Evolutionary conservation across 768 basidiomycete species (phyloP), one percentile per base, ranked within the genome.

Genomic region (Leccinellum luteum): DNA sequence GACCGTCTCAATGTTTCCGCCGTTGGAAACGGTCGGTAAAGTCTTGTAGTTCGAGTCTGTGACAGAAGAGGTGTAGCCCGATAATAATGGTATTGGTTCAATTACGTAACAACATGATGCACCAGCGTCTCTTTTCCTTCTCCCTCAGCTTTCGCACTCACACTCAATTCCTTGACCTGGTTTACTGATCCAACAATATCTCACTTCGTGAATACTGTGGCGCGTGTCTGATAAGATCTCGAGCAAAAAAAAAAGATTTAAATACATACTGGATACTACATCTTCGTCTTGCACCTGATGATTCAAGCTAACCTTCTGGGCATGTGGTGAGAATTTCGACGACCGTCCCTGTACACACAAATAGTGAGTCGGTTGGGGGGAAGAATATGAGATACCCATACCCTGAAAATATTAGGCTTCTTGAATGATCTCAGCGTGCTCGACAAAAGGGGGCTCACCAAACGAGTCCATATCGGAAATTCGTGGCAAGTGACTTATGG

Each of bases 401-500:
- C 74, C 72, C 71, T 75, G 21, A 13, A 53, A 45, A 52, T 35
- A 17, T 58, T 32, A 57, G 48, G 49, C 48, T 51, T 12, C 10
- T 49, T 52, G 25, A 58, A 51, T 45, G 30, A 59, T 55, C 47
- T 21, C 43, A 30, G 34, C 32, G 13, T 41, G 19, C 8, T 7
- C 15, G 21, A 49, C 51, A 3, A 54, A 19, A 35, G 41, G 52
- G 19, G 8, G 74, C 86, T 68, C 65, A 91, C 91, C 95, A 99
- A 52, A 98, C 90, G 56, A 98, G 85, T 9, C 86, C 94, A 73
- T 96, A 97, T 60, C 92, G 89, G 80, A 98, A 97, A 68, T 98
- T 94, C 2, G 87, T 78, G 3, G 88, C 90, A 17, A 99, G 79
- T 17, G 91, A 91, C 54, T 93, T 82, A 74, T 97, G 95, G 50